Base-by-base conservation (phyloP, 1,139 yeast genomes). In the Petasospora rhodanensis region DNA sequence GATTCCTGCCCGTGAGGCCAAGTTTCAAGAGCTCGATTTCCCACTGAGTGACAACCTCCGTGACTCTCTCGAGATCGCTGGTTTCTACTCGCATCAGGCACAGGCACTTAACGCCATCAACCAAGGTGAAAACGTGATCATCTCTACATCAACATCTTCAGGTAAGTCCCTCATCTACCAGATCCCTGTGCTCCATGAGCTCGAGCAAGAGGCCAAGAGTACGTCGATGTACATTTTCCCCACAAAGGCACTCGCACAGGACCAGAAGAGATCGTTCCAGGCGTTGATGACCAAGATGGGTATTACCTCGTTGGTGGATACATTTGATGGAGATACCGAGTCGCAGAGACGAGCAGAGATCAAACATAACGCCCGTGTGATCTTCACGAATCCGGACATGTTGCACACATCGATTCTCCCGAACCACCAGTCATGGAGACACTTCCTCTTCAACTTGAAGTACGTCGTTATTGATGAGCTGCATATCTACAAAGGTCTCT, bases 211-310 rank as follows among this genome's bases (percentile, higher is more conserved):
- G 35, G 71, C 73, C 4, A 68, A 73, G 6, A 60, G 83, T 1
- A 83, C 95, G 0, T 86, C 95, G 4, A 68, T 93, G 62, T 86
- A 84, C 49, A 78, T 91, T 7, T 91, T 91, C 51, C 98, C 99
- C 1, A 91, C 99, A 0, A 91, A 91, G 52, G 98, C 99, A 0
- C 64, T 91, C 29, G 97, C 98, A 0, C 98, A 91, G 54, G 98
- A 91, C 62, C 99, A 91, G 58, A 80, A 79, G 49, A 65, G 95
- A 32, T 79, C 95, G 11, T 64, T 93, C 35, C 68, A 70, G 32
- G 74, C 71, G 20, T 62, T 87, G n/a, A 61, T 85, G 18, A 56
- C 58, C 6, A 55, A 60, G 24, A 62, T 79, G 27, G 68, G 69
- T 1, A 38, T 60, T 2, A 55, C 62, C 23, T 37, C 58, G 12